Base-by-base conservation (phyloP, 345 rosid genomes). In the Eutrema japonicum region DNA sequence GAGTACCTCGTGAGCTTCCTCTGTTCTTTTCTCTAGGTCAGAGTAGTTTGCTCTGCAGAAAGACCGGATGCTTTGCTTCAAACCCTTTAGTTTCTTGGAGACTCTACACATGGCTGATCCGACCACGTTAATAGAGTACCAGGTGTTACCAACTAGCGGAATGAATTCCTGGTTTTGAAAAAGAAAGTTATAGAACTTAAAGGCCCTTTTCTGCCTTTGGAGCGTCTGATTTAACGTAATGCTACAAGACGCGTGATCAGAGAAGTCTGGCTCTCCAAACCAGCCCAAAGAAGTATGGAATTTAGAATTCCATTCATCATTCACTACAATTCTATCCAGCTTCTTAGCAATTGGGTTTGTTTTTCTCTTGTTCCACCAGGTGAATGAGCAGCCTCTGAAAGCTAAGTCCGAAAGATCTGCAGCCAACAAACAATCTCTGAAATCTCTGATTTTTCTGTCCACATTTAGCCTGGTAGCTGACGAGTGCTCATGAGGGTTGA, bases 141-240 rank as follows among this genome's bases (percentile, higher is more conserved):
- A 37, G 2, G 0, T 7, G 9, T 0, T 7, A 9, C 9, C 10
- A 7, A 37, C 0, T 1, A 37, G 0, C 2, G 1, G 40, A 1
- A 37, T 7, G 9, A 37, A 37, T 0, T 37, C 9, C 2, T 1
- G 9, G 40, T 37, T 37, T 2, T 7, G 9, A 2, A 7, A 2
- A 0, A 37, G 40, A 1, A 7, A 5, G 9, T 37, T 37, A 2
- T 7, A 37, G 10, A 37, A 37, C 6, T 37, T 37, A 9, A 37
- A 37, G 0, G 40, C 9, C 2, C 2, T 1, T 2, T 37, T 37
- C 2, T 7, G 4, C 5, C 12, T 46, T n/a, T 46, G 50, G 1
- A 0, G 22, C 1, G 4, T 1, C 7, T n/a, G 26, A 22, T 22
- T 22, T 22, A 22, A 22, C 2, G 2, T 22, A 2, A 22, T 22